Evolutionary conservation across 495 filamentous ascomycete species (phyloP).

Genomic region (Penicillium roqueforti): DNA sequence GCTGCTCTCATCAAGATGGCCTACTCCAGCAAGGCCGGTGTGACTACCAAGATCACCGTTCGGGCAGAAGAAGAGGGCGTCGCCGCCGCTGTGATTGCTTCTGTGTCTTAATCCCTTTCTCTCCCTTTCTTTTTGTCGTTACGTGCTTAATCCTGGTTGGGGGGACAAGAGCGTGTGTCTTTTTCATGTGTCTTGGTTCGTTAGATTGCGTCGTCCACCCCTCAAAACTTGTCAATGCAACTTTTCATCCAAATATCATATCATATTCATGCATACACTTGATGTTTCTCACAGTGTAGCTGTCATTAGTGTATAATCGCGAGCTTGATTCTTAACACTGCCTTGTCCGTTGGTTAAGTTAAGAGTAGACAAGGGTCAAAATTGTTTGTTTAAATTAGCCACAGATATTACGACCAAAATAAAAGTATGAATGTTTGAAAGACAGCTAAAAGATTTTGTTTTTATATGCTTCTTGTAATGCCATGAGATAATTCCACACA

Average conservation of each 20-base stretch:
- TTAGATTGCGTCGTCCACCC: constrained; percentile 4
- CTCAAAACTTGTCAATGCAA: constrained; percentile 5
- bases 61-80: constrained; percentile 90
- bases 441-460: constrained; percentile 10
- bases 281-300: background rate
- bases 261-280: background rate
- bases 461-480: background rate
- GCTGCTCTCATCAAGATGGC: constrained; percentile 90
- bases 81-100: constrained; percentile 76
- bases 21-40: constrained; percentile 82
- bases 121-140: constrained; percentile 14
- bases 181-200: constrained; percentile 12
- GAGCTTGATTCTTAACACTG: background rate
- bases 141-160: background rate
- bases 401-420: background rate
- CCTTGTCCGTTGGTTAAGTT: background rate
- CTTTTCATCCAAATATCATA: constrained; percentile 11
- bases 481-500: background rate
- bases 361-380: background rate
- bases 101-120: constrained; percentile 61
- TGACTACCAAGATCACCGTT: constrained; percentile 90
- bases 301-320: background rate
- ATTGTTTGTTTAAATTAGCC: too few relatives aligned
- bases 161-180: constrained; percentile 12
- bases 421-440: background rate